Percentiles rank a stretch among this genome's conserved stretches.
Conservation (phyloP, 352 stramenopile species). For the Bremia lactucae region DNA sequence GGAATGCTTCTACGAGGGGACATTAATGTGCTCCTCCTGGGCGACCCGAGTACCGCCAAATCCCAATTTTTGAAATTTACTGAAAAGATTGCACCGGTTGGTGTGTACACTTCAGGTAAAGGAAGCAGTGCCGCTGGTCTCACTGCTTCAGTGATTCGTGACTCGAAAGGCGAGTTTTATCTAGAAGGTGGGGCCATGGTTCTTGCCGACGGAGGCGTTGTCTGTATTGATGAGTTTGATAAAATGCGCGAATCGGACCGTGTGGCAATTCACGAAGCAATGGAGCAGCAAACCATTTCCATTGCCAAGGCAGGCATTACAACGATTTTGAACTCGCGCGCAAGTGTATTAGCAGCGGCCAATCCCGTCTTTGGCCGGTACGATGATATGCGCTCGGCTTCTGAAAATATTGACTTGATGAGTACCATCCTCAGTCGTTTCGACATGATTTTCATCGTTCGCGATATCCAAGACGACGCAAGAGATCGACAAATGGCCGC, state of each 20-base stretch:
- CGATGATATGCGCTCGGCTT: slow-evolving; percentile 95
- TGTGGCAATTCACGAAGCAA: slow-evolving; percentile 98
- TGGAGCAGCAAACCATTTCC: slow-evolving; percentile 99
- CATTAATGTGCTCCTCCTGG: slow-evolving; percentile 97
- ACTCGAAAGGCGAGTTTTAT: slow-evolving; percentile 96
- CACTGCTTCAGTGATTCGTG: slow-evolving; percentile 93
- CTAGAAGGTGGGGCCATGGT: slow-evolving; percentile 97
- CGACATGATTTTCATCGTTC: slow-evolving; percentile 99
- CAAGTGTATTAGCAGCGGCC: slow-evolving; percentile 89
- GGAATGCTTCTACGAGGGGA: slow-evolving; percentile 95
- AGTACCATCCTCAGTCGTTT: slow-evolving; percentile 98
- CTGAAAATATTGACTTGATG: slow-evolving; percentile 99
- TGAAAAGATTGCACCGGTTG: slow-evolving; percentile 92
- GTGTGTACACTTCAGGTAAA: slow-evolving; percentile 98
- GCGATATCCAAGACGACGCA: slow-evolving; percentile 95
- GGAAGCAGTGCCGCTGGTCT: slow-evolving; percentile 94
- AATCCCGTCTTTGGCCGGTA: slow-evolving; percentile 98
- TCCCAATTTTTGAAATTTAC: slow-evolving; percentile 98
- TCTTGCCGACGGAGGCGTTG: slow-evolving; percentile 95
- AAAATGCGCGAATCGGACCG: slow-evolving; percentile 92
- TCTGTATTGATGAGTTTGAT: slow-evolving; percentile 98
- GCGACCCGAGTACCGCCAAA: slow-evolving; percentile 97
- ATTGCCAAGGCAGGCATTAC: slow-evolving; percentile 99
- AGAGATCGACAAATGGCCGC: slow-evolving; percentile 93
- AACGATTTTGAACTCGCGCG: slow-evolving; percentile 94